Conservation (phyloP, 1,284 basidiomycete genomes). For the Crepidotus sp. region DNA sequence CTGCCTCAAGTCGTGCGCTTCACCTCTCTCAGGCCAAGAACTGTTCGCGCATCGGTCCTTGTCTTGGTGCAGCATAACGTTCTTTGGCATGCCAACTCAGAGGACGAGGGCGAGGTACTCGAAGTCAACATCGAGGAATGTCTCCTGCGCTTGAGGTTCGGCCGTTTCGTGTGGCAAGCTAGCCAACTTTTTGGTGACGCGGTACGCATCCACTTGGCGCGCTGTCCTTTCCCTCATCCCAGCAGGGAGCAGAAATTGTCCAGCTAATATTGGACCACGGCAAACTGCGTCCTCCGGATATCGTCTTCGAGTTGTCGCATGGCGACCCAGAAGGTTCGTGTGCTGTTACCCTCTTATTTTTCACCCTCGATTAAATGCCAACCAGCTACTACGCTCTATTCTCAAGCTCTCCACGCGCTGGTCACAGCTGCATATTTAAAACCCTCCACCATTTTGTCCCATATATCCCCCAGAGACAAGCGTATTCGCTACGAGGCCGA, state of each 20-base stretch:
- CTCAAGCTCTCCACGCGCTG: slow-evolving; percentile 54
- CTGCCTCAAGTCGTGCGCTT: slow-evolving; percentile 64
- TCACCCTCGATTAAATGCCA: neutral
- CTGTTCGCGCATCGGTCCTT: slow-evolving; percentile 67
- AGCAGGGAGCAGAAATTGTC: slow-evolving; percentile 66
- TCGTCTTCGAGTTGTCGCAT: slow-evolving; percentile 47
- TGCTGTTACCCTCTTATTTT: neutral
- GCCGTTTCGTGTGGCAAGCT: slow-evolving; percentile 68
- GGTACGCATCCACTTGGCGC: slow-evolving; percentile 36
- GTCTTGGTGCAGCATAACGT: slow-evolving; percentile 90
- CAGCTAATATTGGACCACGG: slow-evolving; percentile 77
- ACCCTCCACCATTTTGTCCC: slow-evolving; percentile 62
- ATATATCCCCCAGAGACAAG: slow-evolving; percentile 68
- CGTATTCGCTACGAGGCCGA: slow-evolving; percentile 66
- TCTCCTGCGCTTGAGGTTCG: slow-evolving; percentile 69
- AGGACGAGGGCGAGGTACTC: slow-evolving; percentile 69
- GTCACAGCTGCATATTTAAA: slow-evolving; percentile 61
- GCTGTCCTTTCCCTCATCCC: slow-evolving; percentile 2
- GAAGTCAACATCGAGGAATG: slow-evolving; percentile 78
- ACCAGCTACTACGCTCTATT: slow-evolving; percentile 43
- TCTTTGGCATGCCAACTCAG: slow-evolving; percentile 71
- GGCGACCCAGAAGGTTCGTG: slow-evolving; percentile 46
- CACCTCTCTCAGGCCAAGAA: slow-evolving; percentile 56
- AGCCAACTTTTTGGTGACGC: slow-evolving; percentile 59
- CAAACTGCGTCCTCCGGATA: slow-evolving; percentile 72